Conservation (phyloP, 306 rosid genomes). For the Ziziphus jujuba region DNA sequence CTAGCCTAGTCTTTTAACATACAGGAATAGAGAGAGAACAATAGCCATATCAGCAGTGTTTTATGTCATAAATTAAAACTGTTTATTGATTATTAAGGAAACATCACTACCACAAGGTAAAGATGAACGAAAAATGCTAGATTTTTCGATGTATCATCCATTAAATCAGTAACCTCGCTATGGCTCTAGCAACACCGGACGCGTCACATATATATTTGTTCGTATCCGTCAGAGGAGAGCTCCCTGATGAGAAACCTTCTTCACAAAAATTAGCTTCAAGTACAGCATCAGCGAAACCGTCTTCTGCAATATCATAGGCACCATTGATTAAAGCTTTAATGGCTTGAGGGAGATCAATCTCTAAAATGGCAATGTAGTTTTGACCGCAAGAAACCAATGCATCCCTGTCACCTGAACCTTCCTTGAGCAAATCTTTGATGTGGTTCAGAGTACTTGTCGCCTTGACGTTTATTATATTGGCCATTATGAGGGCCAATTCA, state of each 20-base stretch:
- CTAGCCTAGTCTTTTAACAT: too few species aligned
- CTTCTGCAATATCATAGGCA: conserved; percentile 41
- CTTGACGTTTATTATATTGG: conserved; percentile 32
- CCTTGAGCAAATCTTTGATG: conserved; percentile 47
- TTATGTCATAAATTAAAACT: too few species aligned
- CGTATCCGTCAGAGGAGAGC: conserved; percentile 27
- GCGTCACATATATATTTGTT: conserved; percentile 32
- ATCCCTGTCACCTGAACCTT: conserved; percentile 12
- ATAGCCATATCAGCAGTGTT: too few species aligned
- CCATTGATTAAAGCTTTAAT: conserved; percentile 39
- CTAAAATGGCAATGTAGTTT: conserved; percentile 23
- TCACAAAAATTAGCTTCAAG: conserved; percentile 36
- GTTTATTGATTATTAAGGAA: too few species aligned
- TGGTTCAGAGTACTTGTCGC: conserved; percentile 36
- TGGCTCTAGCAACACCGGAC: conserved; percentile 36
- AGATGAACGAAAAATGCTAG: too few species aligned
- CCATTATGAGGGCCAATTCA: conserved; percentile 54
- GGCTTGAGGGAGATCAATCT: conserved; percentile 37
- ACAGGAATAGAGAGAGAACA: too few species aligned
- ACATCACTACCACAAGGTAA: too few species aligned
- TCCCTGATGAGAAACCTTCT: conserved; percentile 24
- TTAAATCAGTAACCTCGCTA: conserved; percentile 9
- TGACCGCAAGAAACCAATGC: conserved; percentile 24
- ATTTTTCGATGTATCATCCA: too few species aligned
- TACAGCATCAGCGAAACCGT: conserved; percentile 35